A percentile compares a stretch with the other conserved stretches of the same genome.
These are phyloP conservation scores for Ophiognomonia clavigignenti-juglandacearum DNA, from an alignment of 2,329 filamentous ascomycete species.

Conservation along the genomic window DNA sequence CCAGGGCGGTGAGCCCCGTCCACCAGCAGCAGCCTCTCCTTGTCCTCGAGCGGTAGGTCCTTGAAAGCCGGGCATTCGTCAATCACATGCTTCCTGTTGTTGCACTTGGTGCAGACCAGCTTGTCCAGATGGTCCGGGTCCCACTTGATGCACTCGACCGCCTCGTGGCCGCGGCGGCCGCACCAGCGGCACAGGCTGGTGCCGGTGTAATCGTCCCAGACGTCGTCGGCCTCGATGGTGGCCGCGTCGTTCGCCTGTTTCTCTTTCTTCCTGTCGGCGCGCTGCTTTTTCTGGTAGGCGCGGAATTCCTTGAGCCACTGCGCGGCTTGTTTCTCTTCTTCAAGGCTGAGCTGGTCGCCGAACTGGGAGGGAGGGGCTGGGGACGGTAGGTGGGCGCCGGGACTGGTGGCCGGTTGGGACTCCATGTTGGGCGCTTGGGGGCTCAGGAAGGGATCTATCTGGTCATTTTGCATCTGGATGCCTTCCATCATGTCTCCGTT, in stretches of 20 bases:
- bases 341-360: no score
- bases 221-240: background rate
- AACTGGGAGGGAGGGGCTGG: no score
- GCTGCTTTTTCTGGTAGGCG: no score
- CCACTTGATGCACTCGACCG: conserved; percentile 3
- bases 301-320: no score
- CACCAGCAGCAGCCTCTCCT: background rate
- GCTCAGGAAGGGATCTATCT: no score
- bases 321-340: no score
- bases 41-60: background rate
- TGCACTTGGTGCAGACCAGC: conserved; percentile 4
- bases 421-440: no score
- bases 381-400: no score
- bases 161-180: conserved; percentile 4
- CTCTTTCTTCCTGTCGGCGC: background rate
- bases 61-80: conserved; percentile 8
- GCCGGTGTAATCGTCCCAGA: conserved; percentile 1
- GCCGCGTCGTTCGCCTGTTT: background rate
- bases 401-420: no score
- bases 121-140: conserved; percentile 5
- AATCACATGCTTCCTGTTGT: conserved; percentile 1
- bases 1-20: conserved; percentile 2
- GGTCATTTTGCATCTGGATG: no score
- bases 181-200: conserved; percentile 8
- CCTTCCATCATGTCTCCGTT: no score